Conservation (phyloP, 2,329 filamentous ascomycete species). For the Phoma sp. region DNA sequence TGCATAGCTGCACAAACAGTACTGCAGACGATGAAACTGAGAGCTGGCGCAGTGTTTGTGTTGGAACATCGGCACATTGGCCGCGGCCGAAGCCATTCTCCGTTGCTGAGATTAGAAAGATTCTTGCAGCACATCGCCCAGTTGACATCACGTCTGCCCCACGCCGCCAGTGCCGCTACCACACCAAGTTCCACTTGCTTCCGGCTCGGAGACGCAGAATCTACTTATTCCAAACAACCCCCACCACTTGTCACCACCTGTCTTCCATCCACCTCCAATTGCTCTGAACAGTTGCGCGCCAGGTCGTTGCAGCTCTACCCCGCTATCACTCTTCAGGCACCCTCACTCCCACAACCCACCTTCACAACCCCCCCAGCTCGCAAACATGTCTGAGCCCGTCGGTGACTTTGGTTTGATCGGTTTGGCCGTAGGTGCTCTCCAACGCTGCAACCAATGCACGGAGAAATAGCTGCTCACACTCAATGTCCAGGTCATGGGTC, state of each 20-base stretch:
- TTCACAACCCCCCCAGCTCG: constrained; percentile 14
- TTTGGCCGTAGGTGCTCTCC: constrained; percentile 50
- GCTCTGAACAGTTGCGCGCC: constrained; percentile 36
- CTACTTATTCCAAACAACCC: constrained; percentile 43
- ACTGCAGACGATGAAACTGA: constrained; percentile 14
- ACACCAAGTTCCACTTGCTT: constrained; percentile 30
- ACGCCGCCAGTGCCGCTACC: constrained; percentile 35
- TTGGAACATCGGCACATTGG: constrained; percentile 25
- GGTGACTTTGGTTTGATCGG: constrained; percentile 61
- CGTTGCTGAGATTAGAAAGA: constrained; percentile 33
- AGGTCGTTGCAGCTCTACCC: constrained; percentile 41
- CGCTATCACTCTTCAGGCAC: constrained; percentile 30
- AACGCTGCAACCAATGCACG: neutral
- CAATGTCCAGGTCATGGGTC: constrained; percentile 52
- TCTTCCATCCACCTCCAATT: constrained; percentile 35
- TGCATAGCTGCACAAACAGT: neutral
- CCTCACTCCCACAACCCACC: constrained; percentile 14
- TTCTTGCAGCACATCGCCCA: constrained; percentile 27
- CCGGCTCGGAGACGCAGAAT: constrained; percentile 36
- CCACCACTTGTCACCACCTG: constrained; percentile 32
- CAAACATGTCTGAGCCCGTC: constrained; percentile 49
- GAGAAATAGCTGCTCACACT: constrained; percentile 25
- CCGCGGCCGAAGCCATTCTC: constrained; percentile 41
- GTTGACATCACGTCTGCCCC: constrained; percentile 39
- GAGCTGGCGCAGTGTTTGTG: constrained; percentile 10